A percentile compares a stretch with the other conserved stretches of the same genome.
These are phyloP conservation scores for Cutaneotrichosporon sp. DNA, from an alignment of 1,284 basidiomycete species.

Conservation along the genomic window DNA sequence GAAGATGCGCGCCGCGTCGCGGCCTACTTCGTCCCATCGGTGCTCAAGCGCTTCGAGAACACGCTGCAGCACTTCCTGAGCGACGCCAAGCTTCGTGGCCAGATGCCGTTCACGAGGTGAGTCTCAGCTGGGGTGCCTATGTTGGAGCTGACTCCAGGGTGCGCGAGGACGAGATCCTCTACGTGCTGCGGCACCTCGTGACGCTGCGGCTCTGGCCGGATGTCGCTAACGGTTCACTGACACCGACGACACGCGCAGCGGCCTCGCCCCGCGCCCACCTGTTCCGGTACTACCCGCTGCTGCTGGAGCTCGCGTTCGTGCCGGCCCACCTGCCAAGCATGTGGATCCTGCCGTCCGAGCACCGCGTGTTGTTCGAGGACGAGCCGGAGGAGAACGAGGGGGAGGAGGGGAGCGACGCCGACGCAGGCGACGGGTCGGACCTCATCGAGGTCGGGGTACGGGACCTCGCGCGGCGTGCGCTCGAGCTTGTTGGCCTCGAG, in stretches of 20 bases:
- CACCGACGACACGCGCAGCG: slow-evolving; percentile 49
- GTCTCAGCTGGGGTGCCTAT: slow-evolving; percentile 22
- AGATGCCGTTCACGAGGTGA: slow-evolving; percentile 79
- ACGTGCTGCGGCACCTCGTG: slow-evolving; percentile 74
- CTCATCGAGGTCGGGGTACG: slow-evolving; percentile 65
- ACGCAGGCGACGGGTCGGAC: slow-evolving; percentile 38
- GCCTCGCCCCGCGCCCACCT: slow-evolving; percentile 73
- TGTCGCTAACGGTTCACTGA: not conserved
- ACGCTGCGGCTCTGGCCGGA: slow-evolving; percentile 70
- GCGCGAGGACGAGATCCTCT: slow-evolving; percentile 86
- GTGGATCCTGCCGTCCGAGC: slow-evolving; percentile 59
- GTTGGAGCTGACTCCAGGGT: slow-evolving; percentile 57
- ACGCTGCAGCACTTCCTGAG: slow-evolving; percentile 73
- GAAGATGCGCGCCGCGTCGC: slow-evolving; percentile 8
- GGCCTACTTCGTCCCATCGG: slow-evolving; percentile 36
- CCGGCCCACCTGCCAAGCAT: slow-evolving; percentile 65
- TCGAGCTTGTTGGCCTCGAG: slow-evolving; percentile 69
- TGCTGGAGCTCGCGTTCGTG: slow-evolving; percentile 75
- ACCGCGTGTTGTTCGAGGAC: slow-evolving; percentile 31
- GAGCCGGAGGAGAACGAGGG: slow-evolving; percentile 9
- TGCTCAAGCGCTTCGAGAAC: slow-evolving; percentile 71
- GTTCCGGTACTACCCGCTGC: slow-evolving; percentile 75
- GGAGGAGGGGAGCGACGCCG: slow-evolving; percentile 3
- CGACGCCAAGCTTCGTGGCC: slow-evolving; percentile 77
- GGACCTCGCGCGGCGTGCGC: slow-evolving; percentile 66